Conservation (phyloP, 768 basidiomycete species). For the Austroboletus eburneus region DNA sequence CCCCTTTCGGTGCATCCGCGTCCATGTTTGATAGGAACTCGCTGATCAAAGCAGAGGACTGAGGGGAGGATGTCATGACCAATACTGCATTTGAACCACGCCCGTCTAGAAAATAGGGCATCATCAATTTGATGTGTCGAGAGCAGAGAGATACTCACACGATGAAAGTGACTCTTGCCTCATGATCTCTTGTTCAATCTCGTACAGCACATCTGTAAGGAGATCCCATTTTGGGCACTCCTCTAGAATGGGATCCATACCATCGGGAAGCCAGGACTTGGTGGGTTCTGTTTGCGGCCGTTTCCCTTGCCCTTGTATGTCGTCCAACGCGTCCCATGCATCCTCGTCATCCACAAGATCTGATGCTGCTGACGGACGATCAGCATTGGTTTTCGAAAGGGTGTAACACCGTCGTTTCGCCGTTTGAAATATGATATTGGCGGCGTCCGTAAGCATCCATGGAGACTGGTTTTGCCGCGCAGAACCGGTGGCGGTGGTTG, state of each 20-base stretch:
- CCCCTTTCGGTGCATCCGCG: slow-evolving; percentile 49
- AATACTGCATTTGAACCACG: slow-evolving; percentile 74
- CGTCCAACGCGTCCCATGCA: slow-evolving; percentile 70
- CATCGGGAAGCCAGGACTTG: slow-evolving; percentile 62
- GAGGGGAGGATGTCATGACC: slow-evolving; percentile 82
- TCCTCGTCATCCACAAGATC: slow-evolving; percentile 62
- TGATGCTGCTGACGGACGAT: slow-evolving; percentile 26
- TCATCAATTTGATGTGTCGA: background rate
- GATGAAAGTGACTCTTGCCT: slow-evolving; percentile 45
- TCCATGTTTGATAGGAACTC: slow-evolving; percentile 74
- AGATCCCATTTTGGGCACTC: slow-evolving; percentile 94
- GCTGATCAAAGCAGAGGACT: slow-evolving; percentile 67
- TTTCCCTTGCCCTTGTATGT: slow-evolving; percentile 32
- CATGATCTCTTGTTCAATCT: slow-evolving; percentile 85
- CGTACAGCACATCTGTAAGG: slow-evolving; percentile 78
- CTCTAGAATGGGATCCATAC: slow-evolving; percentile 83
- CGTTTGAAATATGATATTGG: slow-evolving; percentile 76
- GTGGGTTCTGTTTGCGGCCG: slow-evolving; percentile 4
- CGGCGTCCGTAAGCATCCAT: slow-evolving; percentile 92
- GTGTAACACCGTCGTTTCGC: slow-evolving; percentile 82
- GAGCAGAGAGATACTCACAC: slow-evolving; percentile 6
- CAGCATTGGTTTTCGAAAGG: slow-evolving; percentile 33
- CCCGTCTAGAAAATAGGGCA: slow-evolving; percentile 16
- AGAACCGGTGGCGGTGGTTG: slow-evolving; percentile 45
- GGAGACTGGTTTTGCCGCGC: slow-evolving; percentile 68